Conservation (phyloP, 225 moss, liverwort and hornwort species). For the Polytrichum formosum region DNA sequence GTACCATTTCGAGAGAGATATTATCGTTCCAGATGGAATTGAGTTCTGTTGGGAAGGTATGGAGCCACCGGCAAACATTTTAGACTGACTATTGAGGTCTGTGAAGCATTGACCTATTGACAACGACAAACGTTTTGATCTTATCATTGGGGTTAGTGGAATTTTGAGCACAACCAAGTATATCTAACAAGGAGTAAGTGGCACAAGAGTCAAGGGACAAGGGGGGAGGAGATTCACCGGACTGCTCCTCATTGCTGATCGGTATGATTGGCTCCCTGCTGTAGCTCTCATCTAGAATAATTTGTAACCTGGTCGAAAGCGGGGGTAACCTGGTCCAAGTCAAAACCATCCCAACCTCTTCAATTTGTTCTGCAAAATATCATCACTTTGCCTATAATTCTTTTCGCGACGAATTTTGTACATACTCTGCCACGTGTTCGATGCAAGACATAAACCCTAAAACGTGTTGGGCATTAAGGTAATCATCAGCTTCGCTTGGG, state of each 20-base stretch:
- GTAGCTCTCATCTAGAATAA: conserved; percentile 38
- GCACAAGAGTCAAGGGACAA: not conserved
- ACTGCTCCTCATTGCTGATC: conserved; percentile 12
- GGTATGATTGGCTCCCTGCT: conserved; percentile 22
- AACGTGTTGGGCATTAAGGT: not conserved
- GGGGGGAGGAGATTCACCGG: conserved; percentile 16
- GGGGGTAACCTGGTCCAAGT: conserved; percentile 39
- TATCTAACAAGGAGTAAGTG: not conserved
- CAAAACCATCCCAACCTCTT: conserved; percentile 2
- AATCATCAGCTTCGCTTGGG: not conserved
- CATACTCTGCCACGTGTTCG: no score
- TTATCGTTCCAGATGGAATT: not conserved
- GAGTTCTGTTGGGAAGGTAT: not conserved
- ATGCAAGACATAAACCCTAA: conserved; percentile 5
- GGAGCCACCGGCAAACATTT: no score
- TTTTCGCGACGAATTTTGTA: no score
- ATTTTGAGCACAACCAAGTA: not conserved
- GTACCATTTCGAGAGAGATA: not conserved
- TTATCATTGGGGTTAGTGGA: not conserved
- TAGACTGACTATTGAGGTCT: no score
- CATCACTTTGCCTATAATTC: no score
- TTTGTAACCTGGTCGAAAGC: conserved; percentile 39
- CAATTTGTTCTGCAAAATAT: no score
- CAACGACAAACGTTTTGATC: no score
- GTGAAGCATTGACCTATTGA: no score